phyloP scores from a whole-genome alignment of 345 rosid species.

The Pugionium cornutum region DNA sequence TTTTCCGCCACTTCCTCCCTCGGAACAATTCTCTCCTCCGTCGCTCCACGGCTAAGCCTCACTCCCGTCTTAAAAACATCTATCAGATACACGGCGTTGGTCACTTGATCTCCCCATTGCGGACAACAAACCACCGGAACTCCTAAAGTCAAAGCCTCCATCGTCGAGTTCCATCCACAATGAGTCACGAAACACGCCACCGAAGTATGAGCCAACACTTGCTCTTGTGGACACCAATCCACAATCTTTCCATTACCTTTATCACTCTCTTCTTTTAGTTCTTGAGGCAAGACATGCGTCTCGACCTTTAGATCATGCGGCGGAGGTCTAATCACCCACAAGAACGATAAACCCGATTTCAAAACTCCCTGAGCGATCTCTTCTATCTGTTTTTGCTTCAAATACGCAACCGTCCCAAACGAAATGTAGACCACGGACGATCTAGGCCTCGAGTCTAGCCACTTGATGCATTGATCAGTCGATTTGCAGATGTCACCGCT shows the following conservation, averaged over 20 bases:
- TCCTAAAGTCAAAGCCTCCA: conserved; percentile 68
- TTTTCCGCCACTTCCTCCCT: conserved; percentile 65
- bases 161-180: conserved; percentile 49
- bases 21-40: conserved; percentile 50
- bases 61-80: conserved; percentile 63
- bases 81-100: conserved; percentile 60
- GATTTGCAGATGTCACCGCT: conserved; percentile 56
- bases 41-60: conserved; percentile 66
- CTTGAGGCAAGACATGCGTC: conserved; percentile 28
- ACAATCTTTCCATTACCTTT: conserved; percentile 33
- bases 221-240: conserved; percentile 42
- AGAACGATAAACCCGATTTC: conserved; percentile 28
- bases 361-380: conserved; percentile 48
- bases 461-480: conserved; percentile 53
- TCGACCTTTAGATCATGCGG: background rate
- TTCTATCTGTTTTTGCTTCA: conserved; percentile 37
- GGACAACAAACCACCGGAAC: conserved; percentile 71
- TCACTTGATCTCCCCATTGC: conserved; percentile 87
- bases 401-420: conserved; percentile 44
- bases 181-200: conserved; percentile 39
- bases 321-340: conserved; percentile 39
- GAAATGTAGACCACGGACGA: conserved; percentile 54
- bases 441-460: conserved; percentile 48
- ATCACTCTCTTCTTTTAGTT: conserved; percentile 18
- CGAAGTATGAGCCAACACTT: conserved; percentile 38